Evolutionary conservation across 768 basidiomycete genomes (phyloP), one percentile per base, ranked within the genome.

Genomic region (Boletus insuetus): DNA sequence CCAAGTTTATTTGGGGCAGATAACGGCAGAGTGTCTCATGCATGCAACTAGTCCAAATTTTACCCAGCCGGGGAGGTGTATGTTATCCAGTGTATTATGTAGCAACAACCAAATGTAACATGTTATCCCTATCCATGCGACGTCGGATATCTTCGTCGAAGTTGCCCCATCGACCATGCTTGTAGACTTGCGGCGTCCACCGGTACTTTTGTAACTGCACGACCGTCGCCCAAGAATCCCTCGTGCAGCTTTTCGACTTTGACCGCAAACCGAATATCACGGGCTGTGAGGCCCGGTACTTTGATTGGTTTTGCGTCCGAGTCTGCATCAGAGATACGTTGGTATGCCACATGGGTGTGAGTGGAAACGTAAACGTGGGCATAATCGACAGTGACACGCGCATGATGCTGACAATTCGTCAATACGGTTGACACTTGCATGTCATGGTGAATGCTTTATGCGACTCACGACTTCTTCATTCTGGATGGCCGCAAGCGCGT

Each of bases 221-320:
- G 69, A 19, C 31, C 55, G 7, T 60, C 61, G 9, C 26, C 46
- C 49, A 71, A 51, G 50, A 70, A 72, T 19, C 9, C 48, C 17
- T 59, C 39, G 39, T 73, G 69, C 38, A 72, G 44, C 49, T 56
- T 54, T 58, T 84, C 80, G n/a, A 78, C 58, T 13, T 69, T 66
- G 9, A 68, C 64, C 9, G 81, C 82, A 34, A 82, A 66, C 44
- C 82, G 79, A 32, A 82, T 52, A 57, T 85, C 83, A 31, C 79
- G 79, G 6, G 69, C 62, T 1, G 83, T 83, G 42, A 83, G 74
- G 13, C 81, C 78, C 0, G 80, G 72, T 31, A 70, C 38, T 49
- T 57, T 55, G 53, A 51, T 44, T 31, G 61, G 41, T 17, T 56
- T 53, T 6, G 45, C 44, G 13, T 58, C 64, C n/a, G 44, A 29